Base-by-base conservation (phyloP, 192 early-diverging fungal genomes). In the Rhizoclosmatium globosum region DNA sequence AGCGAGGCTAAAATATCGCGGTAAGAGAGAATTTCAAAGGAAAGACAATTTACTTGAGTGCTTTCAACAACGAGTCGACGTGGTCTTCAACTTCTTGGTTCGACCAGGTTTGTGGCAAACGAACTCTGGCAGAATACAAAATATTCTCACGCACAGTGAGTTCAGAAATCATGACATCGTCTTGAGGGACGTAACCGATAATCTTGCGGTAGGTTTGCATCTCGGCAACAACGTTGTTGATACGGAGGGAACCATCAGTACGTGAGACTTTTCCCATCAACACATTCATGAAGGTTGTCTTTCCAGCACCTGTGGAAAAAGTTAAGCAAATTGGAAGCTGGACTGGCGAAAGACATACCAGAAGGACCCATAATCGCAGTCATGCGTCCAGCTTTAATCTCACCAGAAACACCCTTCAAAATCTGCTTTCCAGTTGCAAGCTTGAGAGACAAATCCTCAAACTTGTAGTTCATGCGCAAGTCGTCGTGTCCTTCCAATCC, bases 281-380 rank as follows among this genome's bases (percentile, higher is more conserved):
- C n/a, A 81, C 82, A 46, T 83, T 79, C 82, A 83, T 83, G 67
- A 83, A 83, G 15, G 82, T 83, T 7, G 82, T 83, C 50, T 83
- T 69, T 53, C 69, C 69, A 1, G 66, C 66, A 47, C 74, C 61
- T 76, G 2, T 53, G 42, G 21, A 68, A 17, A 38, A 68, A 45
- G n/a, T n/a, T 43, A 45, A 45, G 65, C 3, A 45, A 21, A 44
- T 19, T 6, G 60, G 7, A 62, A 21, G 9, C 50, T 19, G 0
- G 60, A 21, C 21, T 19, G 23, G 0, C 7, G 60, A 62, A 39
- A 43, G 13, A 6, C 94, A 95, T 6, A 31, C 96, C 96, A 23
- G 93, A 94, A 2, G 94, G 94, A 0, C 96, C 97, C 91, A 97
- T 97, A 17, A 98, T 91, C 2, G 94, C 95, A 71, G 94, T 86